phyloP scores from a whole-genome alignment of 169 alveolate species.

The Plasmodium inui region DNA sequence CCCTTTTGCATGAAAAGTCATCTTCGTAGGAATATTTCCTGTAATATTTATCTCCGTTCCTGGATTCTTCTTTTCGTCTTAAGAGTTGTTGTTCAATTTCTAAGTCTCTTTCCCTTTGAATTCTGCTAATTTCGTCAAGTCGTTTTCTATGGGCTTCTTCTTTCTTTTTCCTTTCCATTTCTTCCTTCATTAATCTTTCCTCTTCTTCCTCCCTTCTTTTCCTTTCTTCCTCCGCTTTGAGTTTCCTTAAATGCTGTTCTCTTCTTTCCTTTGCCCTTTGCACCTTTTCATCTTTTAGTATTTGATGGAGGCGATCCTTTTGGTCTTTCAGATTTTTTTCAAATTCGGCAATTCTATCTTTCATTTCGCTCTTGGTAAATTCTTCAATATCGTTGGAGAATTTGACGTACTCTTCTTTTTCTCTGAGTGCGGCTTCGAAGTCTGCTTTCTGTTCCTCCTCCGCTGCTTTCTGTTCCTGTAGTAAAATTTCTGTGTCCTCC shows the following conservation, averaged over 20 bases:
- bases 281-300: slow-evolving; percentile 81
- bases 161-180: slow-evolving; percentile 78
- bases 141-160: slow-evolving; percentile 79
- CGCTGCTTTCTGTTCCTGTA: slow-evolving; percentile 81
- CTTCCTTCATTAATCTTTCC: slow-evolving; percentile 81
- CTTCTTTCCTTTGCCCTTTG: slow-evolving; percentile 87
- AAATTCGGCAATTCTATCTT: slow-evolving; percentile 77
- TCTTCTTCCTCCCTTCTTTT: slow-evolving; percentile 86
- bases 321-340: slow-evolving; percentile 76
- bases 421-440: slow-evolving; percentile 78
- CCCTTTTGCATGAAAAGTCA: slow-evolving; percentile 64
- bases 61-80: slow-evolving; percentile 45
- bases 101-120: slow-evolving; percentile 79
- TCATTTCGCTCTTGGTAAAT: slow-evolving; percentile 76
- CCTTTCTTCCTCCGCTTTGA: slow-evolving; percentile 84
- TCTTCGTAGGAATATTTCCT: slow-evolving; percentile 59
- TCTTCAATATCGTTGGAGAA: slow-evolving; percentile 79
- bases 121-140: slow-evolving; percentile 74
- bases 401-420: slow-evolving; percentile 79
- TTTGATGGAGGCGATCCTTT: slow-evolving; percentile 43
- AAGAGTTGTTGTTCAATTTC: slow-evolving; percentile 78
- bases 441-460: slow-evolving; percentile 83
- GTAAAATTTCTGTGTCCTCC: slow-evolving; percentile 79
- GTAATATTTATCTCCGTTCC: slow-evolving; percentile 22
- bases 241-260: slow-evolving; percentile 79